Evolutionary conservation across 2,329 filamentous ascomycete genomes (phyloP).

Genomic region (Colletotrichum sp.): DNA sequence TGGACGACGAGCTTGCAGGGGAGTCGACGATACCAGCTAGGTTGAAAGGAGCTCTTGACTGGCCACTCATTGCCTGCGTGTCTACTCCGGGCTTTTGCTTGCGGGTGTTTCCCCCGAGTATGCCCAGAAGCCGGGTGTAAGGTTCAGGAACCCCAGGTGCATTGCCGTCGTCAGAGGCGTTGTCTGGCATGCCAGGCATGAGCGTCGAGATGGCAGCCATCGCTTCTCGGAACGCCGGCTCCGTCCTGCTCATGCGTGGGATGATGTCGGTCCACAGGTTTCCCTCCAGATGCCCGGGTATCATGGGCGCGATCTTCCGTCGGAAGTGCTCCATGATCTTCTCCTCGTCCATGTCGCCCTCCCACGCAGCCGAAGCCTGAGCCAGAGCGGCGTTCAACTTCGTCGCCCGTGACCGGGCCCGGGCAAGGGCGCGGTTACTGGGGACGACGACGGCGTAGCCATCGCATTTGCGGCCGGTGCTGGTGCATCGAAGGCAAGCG

Average conservation of each 20-base stretch:
- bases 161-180: background rate
- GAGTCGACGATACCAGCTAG: background rate
- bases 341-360: conserved; percentile 21
- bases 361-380: conserved; percentile 3
- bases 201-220: conserved; percentile 54
- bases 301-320: conserved; percentile 38
- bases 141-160: background rate
- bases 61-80: background rate
- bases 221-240: conserved; percentile 54
- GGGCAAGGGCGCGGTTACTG: conserved; percentile 16
- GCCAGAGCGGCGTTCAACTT: conserved; percentile 14
- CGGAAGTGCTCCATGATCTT: conserved; percentile 37
- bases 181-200: background rate
- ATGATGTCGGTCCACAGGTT: conserved; percentile 51
- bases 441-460: conserved; percentile 45
- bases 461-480: conserved; percentile 61
- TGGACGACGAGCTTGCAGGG: background rate
- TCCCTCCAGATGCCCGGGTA: conserved; percentile 44
- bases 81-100: background rate
- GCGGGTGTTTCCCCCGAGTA: background rate
- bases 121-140: background rate
- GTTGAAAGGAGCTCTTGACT: background rate
- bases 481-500: conserved; percentile 56
- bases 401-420: conserved; percentile 13
- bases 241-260: conserved; percentile 46